Conservation (phyloP, 768 basidiomycete genomes). For the Boletus huronensis region DNA sequence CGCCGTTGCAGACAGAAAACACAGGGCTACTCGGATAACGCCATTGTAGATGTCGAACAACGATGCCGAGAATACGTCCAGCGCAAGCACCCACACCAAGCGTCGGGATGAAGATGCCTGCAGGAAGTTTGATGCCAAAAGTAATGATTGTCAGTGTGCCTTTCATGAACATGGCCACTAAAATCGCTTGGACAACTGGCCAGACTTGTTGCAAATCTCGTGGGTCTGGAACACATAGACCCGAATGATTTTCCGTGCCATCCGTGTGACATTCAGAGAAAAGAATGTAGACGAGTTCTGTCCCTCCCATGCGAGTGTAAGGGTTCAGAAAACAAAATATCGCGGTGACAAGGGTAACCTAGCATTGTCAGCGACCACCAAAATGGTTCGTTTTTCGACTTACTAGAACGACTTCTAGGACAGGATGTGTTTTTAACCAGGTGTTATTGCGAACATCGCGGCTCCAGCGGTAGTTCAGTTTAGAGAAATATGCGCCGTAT, state of each 20-base stretch:
- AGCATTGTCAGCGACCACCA: constrained; percentile 10
- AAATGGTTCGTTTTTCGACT: constrained; percentile 21
- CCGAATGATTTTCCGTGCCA: constrained; percentile 51
- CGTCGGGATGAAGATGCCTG: constrained; percentile 96
- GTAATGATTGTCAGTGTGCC: constrained; percentile 80
- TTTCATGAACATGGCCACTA: constrained; percentile 80
- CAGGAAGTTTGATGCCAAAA: constrained; percentile 88
- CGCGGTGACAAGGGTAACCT: constrained; percentile 81
- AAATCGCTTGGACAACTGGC: constrained; percentile 61
- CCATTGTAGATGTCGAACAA: constrained; percentile 72
- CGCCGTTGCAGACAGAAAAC: constrained; percentile 64
- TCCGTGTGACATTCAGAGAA: constrained; percentile 79
- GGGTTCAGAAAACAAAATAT: constrained; percentile 82
- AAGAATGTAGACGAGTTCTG: constrained; percentile 89
- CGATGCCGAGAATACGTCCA: constrained; percentile 81
- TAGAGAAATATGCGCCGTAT: constrained; percentile 92
- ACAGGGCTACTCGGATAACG: constrained; percentile 54
- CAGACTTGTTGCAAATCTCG: constrained; percentile 51
- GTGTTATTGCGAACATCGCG: constrained; percentile 77
- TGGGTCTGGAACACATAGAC: constrained; percentile 70
- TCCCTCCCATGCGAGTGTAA: constrained; percentile 90
- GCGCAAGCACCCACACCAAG: constrained; percentile 93
- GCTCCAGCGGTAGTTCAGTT: constrained; percentile 87
- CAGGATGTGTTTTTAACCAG: constrained; percentile 76
- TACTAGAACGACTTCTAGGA: constrained; percentile 81